Evolutionary conservation across 495 filamentous ascomycete species (phyloP).

Genomic region (Acidomyces sp.): DNA sequence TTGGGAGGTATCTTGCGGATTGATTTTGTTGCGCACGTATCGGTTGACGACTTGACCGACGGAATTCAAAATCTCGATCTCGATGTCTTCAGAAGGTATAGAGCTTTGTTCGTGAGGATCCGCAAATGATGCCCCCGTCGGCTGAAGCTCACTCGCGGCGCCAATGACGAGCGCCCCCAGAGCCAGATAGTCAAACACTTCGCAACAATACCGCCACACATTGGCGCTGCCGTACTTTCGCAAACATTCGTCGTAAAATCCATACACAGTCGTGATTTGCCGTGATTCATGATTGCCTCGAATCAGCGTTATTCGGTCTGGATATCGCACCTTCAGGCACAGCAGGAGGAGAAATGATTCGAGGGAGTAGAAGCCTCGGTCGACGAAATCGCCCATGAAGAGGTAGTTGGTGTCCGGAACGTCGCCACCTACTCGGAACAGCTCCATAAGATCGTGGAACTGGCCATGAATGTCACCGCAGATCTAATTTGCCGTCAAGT

Average conservation of each 20-base stretch:
- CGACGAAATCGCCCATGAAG: slow-evolving; percentile 90
- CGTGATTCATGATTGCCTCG: slow-evolving; percentile 95
- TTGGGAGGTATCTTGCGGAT: slow-evolving; percentile 27
- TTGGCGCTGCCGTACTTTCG: slow-evolving; percentile 94
- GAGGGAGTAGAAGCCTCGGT: slow-evolving; percentile 93
- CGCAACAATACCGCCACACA: slow-evolving; percentile 94
- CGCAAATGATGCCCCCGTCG: slow-evolving; percentile 34
- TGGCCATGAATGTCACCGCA: slow-evolving; percentile 96
- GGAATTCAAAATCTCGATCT: slow-evolving; percentile 83
- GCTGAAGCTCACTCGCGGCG: slow-evolving; percentile 59
- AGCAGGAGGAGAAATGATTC: slow-evolving; percentile 92
- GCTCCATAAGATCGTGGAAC: slow-evolving; percentile 27
- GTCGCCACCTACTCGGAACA: slow-evolving; percentile 24
- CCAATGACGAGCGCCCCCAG: slow-evolving; percentile 89
- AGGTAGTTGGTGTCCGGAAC: slow-evolving; percentile 27
- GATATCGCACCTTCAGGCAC: slow-evolving; percentile 90
- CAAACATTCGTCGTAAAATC: slow-evolving; percentile 95
- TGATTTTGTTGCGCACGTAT: slow-evolving; percentile 39
- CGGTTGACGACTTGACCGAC: slow-evolving; percentile 63
- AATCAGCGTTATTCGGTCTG: slow-evolving; percentile 89
- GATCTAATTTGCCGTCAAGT: slow-evolving; percentile 40
- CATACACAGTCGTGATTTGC: slow-evolving; percentile 95
- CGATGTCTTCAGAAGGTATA: slow-evolving; percentile 49
- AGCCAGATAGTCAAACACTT: slow-evolving; percentile 96
- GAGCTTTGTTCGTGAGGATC: slow-evolving; percentile 23